phyloP scores from a whole-genome alignment of 352 stramenopile genomes.

The Blastocystis sp. region DNA sequence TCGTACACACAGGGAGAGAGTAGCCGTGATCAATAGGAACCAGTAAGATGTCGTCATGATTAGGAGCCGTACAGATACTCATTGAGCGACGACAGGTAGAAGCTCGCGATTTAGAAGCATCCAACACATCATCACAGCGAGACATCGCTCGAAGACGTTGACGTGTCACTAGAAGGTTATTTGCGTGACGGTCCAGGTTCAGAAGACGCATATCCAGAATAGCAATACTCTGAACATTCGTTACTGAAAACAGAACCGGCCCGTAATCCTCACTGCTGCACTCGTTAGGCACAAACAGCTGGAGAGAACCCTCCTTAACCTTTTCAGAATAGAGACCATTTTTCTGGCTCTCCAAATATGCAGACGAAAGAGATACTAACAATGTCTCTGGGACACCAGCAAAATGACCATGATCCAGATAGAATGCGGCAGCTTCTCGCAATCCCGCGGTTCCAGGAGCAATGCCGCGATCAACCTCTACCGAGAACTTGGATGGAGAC shows the following conservation, averaged over 20 bases:
- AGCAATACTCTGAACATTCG: slow-evolving; percentile 79
- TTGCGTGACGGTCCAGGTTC: slow-evolving; percentile 78
- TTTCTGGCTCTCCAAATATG: slow-evolving; percentile 65
- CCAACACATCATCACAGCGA: not conserved
- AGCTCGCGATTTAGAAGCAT: not conserved
- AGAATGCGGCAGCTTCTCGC: slow-evolving; percentile 74
- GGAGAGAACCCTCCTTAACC: slow-evolving; percentile 75
- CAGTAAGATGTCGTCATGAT: not conserved
- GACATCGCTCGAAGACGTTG: not conserved
- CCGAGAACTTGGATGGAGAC: not conserved
- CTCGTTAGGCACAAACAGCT: slow-evolving; percentile 73
- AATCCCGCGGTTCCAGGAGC: slow-evolving; percentile 71
- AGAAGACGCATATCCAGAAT: slow-evolving; percentile 79
- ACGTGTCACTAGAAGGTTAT: slow-evolving; percentile 71
- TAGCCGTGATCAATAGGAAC: slow-evolving; percentile 68
- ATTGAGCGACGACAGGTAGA: not conserved
- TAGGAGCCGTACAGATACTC: not conserved
- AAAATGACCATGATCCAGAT: slow-evolving; percentile 74
- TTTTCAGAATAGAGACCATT: not conserved
- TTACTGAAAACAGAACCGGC: slow-evolving; percentile 69
- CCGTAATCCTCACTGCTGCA: slow-evolving; percentile 76
- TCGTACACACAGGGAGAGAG: slow-evolving; percentile 67
- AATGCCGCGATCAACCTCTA: not conserved
- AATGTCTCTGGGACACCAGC: slow-evolving; percentile 75
- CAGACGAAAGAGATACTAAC: slow-evolving; percentile 64